Percentiles rank a stretch among this genome's conserved stretches.
These are phyloP conservation scores for Suillus paluster DNA, from an alignment of 768 basidiomycete species.

Conservation along the genomic window DNA sequence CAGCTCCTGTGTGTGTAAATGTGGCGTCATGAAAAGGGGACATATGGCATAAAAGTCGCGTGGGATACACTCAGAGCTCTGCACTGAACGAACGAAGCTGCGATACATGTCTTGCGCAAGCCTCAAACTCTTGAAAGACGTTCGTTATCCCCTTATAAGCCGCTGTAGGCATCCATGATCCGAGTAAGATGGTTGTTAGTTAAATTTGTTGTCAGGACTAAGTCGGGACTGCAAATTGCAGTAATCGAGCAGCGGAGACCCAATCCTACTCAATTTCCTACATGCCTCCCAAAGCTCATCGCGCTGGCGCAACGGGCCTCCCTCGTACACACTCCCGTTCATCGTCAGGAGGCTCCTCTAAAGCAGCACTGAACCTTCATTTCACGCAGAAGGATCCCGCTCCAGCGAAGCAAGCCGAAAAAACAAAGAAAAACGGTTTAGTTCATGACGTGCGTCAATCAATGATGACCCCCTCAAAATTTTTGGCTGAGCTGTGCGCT, in stretches of 20 bases:
- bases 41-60: no score
- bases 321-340: constrained; percentile 67
- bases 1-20: no score
- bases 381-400: constrained; percentile 67
- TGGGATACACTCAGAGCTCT: no score
- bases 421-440: constrained; percentile 51
- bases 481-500: constrained; percentile 17
- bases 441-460: constrained; percentile 49
- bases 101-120: not conserved
- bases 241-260: constrained; percentile 36
- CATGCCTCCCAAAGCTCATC: constrained; percentile 58
- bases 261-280: constrained; percentile 26
- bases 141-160: not conserved
- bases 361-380: constrained; percentile 62
- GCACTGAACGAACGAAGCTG: no score
- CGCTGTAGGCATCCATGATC: not conserved
- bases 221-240: constrained; percentile 14
- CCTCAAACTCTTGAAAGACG: not conserved
- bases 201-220: constrained; percentile 1
- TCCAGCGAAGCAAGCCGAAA: constrained; percentile 50
- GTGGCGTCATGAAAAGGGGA: no score
- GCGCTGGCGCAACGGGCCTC: constrained; percentile 47
- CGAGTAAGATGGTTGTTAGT: not conserved
- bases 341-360: constrained; percentile 58
- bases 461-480: constrained; percentile 12